phyloP scores from a whole-genome alignment of 176 grass and related monocot species.

The Oryza glumipatula region DNA sequence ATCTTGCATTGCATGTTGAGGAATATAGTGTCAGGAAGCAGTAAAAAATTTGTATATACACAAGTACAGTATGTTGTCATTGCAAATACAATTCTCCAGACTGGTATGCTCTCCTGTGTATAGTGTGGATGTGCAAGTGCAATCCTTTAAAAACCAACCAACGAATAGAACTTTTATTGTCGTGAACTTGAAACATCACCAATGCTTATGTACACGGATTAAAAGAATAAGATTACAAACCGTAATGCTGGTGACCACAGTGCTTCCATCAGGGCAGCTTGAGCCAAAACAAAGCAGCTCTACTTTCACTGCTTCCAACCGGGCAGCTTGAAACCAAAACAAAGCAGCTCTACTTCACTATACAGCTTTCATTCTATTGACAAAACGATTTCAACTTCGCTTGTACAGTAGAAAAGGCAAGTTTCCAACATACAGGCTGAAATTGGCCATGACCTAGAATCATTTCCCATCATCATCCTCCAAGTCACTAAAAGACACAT shows the following conservation, averaged over 20 bases:
- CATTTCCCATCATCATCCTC: conserved; percentile 74
- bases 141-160: conserved; percentile 37
- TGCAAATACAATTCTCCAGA: conserved; percentile 29
- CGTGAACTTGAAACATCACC: conserved; percentile 6
- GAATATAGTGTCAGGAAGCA: background rate
- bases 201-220: conserved; percentile 55
- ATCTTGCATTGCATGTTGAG: background rate
- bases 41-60: conserved; percentile 39
- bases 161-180: conserved; percentile 41
- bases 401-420: conserved; percentile 46
- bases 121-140: background rate
- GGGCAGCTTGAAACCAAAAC: conserved; percentile 47
- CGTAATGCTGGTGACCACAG: background rate
- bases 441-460: conserved; percentile 19
- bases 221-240: conserved; percentile 50
- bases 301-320: conserved; percentile 23
- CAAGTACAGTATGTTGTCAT: conserved; percentile 26
- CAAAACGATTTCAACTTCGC: conserved; percentile 22
- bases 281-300: conserved; percentile 38
- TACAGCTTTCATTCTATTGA: conserved; percentile 36
- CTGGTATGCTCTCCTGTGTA: background rate
- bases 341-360: conserved; percentile 25
- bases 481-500: conserved; percentile 91
- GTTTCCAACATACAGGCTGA: conserved; percentile 23
- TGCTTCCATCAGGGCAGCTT: conserved; percentile 18